Base-by-base conservation (phyloP, 768 basidiomycete species). In the Naematelia encephala region DNA sequence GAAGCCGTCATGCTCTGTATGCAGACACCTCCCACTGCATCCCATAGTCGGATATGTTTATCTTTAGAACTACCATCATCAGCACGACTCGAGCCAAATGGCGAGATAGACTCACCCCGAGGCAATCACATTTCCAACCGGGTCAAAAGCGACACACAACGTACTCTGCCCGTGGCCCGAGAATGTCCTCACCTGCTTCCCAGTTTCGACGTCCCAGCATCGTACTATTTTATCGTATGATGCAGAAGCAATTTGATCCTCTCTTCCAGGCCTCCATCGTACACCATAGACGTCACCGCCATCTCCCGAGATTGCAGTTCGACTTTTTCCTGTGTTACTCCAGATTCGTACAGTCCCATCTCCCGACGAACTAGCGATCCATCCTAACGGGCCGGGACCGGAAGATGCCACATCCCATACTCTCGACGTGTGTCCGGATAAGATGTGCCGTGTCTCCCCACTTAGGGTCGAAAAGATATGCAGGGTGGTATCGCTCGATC, bases 261-360 rank as follows among this genome's bases (percentile, higher is more conserved):
- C 51, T 30, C 2, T 43, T 11, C 61, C 59, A 5, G 70, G 67
- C 44, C 69, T 55, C 74, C 74, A 77, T 45, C 60, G 60, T 12
- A 74, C 73, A 25, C 67, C 57, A 53, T 77, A 77, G 5, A 76
- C 71, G 58, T 77, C 76, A 5, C 76, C 76, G 16, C 65, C 68
- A 26, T 68, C 68, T 2, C 64, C 72, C 11, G 54, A 53, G 4
- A 77, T 46, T 4, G 66, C 64, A 8, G 51, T 57, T 4, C 30
- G 30, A 54, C 60, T 65, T 5, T 29, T 54, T 3, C 66, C 67
- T 3, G 47, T 46, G 19, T 54, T 50, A 21, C 60, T 55, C 76
- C 76, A 77, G 3, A 77, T 49, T 42, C 74, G 54, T 34, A 77
- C 62, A 13, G 63, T 67, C 10, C 76, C 70, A 44, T 77, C 74